Conservation (phyloP, 2,329 filamentous ascomycete species). For the Dendrostoma leiphaemia region DNA sequence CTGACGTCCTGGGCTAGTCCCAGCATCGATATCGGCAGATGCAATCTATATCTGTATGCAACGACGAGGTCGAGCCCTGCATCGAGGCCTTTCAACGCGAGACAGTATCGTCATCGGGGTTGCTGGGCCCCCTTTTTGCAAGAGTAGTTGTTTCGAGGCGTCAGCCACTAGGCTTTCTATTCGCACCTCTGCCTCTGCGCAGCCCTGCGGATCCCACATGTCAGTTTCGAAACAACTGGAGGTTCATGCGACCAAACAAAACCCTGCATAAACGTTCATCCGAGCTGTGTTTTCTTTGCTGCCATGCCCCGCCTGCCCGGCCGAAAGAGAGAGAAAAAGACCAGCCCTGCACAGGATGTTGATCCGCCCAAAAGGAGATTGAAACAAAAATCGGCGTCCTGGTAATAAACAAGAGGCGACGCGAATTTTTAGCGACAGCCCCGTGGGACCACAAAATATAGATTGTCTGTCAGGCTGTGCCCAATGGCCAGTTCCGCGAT, state of each 20-base stretch:
- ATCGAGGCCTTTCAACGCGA: not conserved
- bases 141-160: too few relatives aligned
- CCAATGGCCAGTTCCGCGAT: constrained; percentile 6
- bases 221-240: constrained; percentile 14
- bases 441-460: not conserved
- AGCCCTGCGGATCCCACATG: not conserved
- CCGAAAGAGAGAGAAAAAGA: too few relatives aligned
- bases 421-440: not conserved
- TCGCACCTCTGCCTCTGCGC: not conserved
- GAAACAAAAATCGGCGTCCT: constrained; percentile 9
- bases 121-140: not conserved
- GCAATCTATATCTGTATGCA: not conserved
- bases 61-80: not conserved
- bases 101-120: not conserved
- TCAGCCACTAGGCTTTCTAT: too few relatives aligned
- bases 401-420: constrained; percentile 12
- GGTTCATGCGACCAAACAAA: constrained; percentile 1
- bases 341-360: not conserved
- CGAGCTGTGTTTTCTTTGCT: too few relatives aligned
- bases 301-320: too few relatives aligned
- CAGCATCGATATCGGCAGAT: too few relatives aligned
- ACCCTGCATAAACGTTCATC: constrained; percentile 8
- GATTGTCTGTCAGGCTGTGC: not conserved
- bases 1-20: not conserved
- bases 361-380: not conserved